phyloP scores from a whole-genome alignment of 75 land plant genomes.

The Sequoia sempervirens region DNA sequence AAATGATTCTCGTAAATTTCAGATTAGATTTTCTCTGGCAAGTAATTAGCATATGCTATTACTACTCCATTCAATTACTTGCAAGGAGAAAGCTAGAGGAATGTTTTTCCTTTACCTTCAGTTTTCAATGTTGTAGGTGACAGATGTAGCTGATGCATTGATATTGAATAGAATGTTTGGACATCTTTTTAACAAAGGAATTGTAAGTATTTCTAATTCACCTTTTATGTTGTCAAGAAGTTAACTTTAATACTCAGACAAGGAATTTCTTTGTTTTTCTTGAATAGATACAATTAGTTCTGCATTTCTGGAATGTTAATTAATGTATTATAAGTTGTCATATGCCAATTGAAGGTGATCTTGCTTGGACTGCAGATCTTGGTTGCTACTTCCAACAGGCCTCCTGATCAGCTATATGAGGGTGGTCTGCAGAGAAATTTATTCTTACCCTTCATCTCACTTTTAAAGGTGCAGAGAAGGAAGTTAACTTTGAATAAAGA shows the following conservation, averaged over 20 bases:
- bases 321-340: not conserved
- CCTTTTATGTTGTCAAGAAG: slow-evolving; percentile 6
- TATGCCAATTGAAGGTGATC: not conserved
- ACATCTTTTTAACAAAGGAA: slow-evolving; percentile 78
- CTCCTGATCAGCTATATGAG: slow-evolving; percentile 90
- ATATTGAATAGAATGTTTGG: slow-evolving; percentile 85
- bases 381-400: slow-evolving; percentile 92
- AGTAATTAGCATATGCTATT: not conserved
- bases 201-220: slow-evolving; percentile 49
- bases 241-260: not conserved
- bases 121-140: slow-evolving; percentile 44
- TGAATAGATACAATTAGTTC: not conserved
- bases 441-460: slow-evolving; percentile 89
- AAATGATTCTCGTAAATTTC: not conserved
- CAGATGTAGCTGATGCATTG: slow-evolving; percentile 99
- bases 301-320: not conserved
- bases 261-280: not conserved
- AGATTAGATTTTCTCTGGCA: not conserved
- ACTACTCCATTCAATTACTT: not conserved
- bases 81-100: not conserved
- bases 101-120: not conserved
- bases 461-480: slow-evolving; percentile 58
- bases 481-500: not conserved
- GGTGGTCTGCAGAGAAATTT: slow-evolving; percentile 91
- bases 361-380: slow-evolving; percentile 48